phyloP scores from a whole-genome alignment of 1,139 yeast genomes.

The Geotrichum candidum region DNA sequence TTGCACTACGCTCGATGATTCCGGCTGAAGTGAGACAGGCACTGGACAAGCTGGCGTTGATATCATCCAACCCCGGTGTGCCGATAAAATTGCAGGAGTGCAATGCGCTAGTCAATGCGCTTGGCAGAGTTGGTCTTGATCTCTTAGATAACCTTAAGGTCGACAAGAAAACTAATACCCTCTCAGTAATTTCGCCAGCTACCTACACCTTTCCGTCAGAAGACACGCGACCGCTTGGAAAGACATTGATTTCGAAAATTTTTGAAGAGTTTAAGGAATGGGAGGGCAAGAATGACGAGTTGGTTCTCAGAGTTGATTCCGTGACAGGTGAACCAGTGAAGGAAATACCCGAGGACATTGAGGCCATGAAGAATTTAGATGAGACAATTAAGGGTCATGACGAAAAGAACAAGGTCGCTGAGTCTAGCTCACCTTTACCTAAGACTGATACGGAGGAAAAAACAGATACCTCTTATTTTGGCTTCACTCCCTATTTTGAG shows the following conservation, averaged over 20 bases:
- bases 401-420: background rate
- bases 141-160: slow-evolving; percentile 13
- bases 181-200: background rate
- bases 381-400: background rate
- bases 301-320: slow-evolving; percentile 54
- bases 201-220: slow-evolving; percentile 3
- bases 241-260: slow-evolving; percentile 44
- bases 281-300: slow-evolving; percentile 24
- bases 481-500: slow-evolving; percentile 36
- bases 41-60: slow-evolving; percentile 71
- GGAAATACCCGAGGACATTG: background rate
- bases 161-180: slow-evolving; percentile 1
- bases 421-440: background rate
- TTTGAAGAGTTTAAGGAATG: slow-evolving; percentile 45
- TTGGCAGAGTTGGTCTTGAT: slow-evolving; percentile 25
- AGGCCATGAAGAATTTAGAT: background rate
- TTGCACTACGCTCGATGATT: slow-evolving; percentile 60
- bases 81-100: slow-evolving; percentile 59
- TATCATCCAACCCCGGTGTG: slow-evolving; percentile 71
- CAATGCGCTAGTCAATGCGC: slow-evolving; percentile 31
- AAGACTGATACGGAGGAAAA: background rate
- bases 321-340: slow-evolving; percentile 48
- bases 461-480: slow-evolving; percentile 18
- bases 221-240: background rate
- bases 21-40: slow-evolving; percentile 68